A percentile compares a stretch with the other conserved stretches of the same genome.
Evolutionary conservation across 2,329 filamentous ascomycete species (phyloP).

Genomic region (Chrysoporthe cubensis): DNA sequence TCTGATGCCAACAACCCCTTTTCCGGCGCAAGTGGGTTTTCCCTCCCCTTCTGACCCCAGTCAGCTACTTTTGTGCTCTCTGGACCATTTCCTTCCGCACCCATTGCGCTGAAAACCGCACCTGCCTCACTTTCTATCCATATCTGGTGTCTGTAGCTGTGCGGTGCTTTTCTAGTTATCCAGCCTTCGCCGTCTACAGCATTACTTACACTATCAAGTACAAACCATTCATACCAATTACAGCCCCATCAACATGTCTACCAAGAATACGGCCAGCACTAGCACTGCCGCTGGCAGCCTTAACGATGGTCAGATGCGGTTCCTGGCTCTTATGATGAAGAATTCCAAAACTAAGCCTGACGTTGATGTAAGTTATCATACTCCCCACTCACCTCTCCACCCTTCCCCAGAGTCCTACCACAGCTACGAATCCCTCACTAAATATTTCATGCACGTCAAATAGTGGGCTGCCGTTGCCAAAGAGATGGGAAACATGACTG

Average conservation of each 20-base stretch:
- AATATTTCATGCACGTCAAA: neutral
- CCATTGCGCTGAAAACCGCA: neutral
- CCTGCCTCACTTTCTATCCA: neutral
- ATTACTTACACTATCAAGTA: neutral
- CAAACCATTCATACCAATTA: neutral
- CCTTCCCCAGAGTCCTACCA: neutral
- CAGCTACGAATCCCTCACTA: neutral
- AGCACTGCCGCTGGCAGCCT: neutral
- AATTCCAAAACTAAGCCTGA: conserved; percentile 29
- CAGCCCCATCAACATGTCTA: neutral
- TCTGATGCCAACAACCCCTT: too few species aligned
- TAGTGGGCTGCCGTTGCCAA: conserved; percentile 28
- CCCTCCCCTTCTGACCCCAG: too few species aligned
- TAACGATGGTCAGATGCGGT: conserved; percentile 24
- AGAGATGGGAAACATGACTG: conserved; percentile 17
- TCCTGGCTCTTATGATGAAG: conserved; percentile 25
- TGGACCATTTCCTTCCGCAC: neutral
- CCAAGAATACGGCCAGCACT: neutral
- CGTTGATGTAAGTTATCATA: conserved; percentile 23
- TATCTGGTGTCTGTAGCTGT: neutral
- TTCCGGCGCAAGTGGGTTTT: too few species aligned
- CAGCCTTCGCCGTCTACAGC: neutral
- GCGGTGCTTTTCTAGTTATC: neutral
- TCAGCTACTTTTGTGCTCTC: neutral
- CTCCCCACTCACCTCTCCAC: too few species aligned